phyloP scores from a whole-genome alignment of 2,329 filamentous ascomycete genomes.

The Cercospora janseana region DNA sequence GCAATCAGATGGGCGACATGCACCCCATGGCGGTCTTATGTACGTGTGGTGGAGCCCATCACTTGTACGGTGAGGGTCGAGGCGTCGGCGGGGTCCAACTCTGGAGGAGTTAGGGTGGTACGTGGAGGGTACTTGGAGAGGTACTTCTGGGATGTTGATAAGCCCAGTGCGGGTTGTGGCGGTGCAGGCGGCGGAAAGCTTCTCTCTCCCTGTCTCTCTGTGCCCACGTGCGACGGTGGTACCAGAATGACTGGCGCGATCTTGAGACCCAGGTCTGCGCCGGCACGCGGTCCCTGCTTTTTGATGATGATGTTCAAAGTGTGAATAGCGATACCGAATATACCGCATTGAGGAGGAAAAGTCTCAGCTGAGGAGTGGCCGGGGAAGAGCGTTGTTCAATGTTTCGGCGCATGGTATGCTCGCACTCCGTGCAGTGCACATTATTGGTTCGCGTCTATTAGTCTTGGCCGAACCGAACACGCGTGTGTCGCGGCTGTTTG shows the following conservation, averaged over 20 bases:
- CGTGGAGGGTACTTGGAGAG: slow-evolving; percentile 25
- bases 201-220: background rate
- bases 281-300: no score
- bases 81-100: slow-evolving; percentile 13
- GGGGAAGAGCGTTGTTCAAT: slow-evolving; percentile 1
- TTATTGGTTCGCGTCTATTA: slow-evolving; percentile 9
- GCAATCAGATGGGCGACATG: slow-evolving; percentile 14
- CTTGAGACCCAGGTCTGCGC: no score
- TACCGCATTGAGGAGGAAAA: no score
- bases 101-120: slow-evolving; percentile 16
- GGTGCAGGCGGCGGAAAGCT: slow-evolving; percentile 15
- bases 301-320: no score
- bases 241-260: background rate
- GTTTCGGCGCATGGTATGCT: slow-evolving; percentile 8
- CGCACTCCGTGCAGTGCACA: slow-evolving; percentile 8
- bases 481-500: background rate
- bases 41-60: slow-evolving; percentile 24
- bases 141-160: slow-evolving; percentile 22
- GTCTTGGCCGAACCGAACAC: slow-evolving; percentile 19
- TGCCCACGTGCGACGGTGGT: background rate
- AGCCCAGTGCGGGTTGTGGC: slow-evolving; percentile 15
- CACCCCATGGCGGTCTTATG: slow-evolving; percentile 22
- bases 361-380: no score
- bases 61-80: slow-evolving; percentile 18
- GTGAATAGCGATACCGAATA: no score